phyloP scores from a whole-genome alignment of 257 asterid genomes.

The Solanum neorickii region DNA sequence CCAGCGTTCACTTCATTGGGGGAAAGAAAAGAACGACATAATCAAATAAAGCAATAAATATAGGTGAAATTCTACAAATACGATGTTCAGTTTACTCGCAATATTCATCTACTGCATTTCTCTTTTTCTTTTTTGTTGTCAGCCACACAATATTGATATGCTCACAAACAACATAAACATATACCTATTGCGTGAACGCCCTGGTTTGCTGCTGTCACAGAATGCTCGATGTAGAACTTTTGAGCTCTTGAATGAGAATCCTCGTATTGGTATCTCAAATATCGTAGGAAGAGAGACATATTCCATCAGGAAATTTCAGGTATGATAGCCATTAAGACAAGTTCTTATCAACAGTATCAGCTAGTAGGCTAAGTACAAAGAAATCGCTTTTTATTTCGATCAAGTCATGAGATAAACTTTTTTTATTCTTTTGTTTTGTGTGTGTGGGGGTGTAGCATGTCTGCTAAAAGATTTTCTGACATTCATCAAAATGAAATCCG shows the following conservation, averaged over 20 bases:
- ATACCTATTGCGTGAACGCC: conserved; percentile 56
- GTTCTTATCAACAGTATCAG: not conserved
- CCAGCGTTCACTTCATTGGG: conserved; percentile 57
- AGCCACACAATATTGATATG: not conserved
- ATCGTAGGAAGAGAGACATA: not conserved
- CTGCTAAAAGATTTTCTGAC: not conserved
- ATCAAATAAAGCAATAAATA: not conserved
- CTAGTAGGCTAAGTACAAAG: not conserved
- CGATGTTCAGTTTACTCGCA: not conserved
- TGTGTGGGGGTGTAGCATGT: not conserved
- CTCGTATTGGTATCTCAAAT: conserved; percentile 63
- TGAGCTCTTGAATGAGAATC: conserved; percentile 62
- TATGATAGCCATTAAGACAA: not conserved
- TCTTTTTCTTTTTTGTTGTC: not conserved
- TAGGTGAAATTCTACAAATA: not conserved
- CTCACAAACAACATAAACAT: not conserved
- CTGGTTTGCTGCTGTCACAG: conserved; percentile 87
- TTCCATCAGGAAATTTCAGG: not conserved
- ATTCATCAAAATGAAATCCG: not conserved
- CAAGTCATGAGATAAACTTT: not conserved
- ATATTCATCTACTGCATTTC: not conserved
- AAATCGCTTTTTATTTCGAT: not conserved
- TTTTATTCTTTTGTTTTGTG: no score
- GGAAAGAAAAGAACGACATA: not conserved
- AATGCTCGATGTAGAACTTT: conserved; percentile 57